These are phyloP conservation scores for Blastomyces gilchristii DNA, from an alignment of 2,329 filamentous ascomycete genomes.

Conservation along the genomic window DNA sequence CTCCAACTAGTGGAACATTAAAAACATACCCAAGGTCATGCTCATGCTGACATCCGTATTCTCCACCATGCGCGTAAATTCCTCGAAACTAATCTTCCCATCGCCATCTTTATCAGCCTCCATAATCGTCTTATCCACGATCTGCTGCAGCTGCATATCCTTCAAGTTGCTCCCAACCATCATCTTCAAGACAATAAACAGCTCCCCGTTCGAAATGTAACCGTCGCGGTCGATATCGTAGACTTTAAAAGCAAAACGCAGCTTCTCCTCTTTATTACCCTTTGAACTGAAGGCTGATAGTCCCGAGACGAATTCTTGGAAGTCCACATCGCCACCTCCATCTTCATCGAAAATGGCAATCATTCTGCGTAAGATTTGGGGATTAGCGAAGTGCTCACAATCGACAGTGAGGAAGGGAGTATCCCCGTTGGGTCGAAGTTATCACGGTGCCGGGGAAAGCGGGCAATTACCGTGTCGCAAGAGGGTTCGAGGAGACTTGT, in stretches of 20 bases:
- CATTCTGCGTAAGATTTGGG: slow-evolving; percentile 52
- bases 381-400: neutral
- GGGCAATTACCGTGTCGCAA: slow-evolving; percentile 70
- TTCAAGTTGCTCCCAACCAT: slow-evolving; percentile 99
- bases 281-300: slow-evolving; percentile 93
- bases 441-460: neutral
- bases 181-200: slow-evolving; percentile 99
- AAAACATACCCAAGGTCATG: slow-evolving; percentile 52
- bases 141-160: slow-evolving; percentile 96
- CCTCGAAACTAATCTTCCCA: slow-evolving; percentile 97
- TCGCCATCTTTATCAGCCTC: slow-evolving; percentile 93
- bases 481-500: slow-evolving; percentile 93
- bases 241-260: slow-evolving; percentile 96
- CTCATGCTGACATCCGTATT: slow-evolving; percentile 66
- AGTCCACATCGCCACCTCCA: slow-evolving; percentile 93
- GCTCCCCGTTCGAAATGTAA: slow-evolving; percentile 96
- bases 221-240: slow-evolving; percentile 99
- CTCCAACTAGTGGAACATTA: neutral
- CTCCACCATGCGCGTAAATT: slow-evolving; percentile 98
- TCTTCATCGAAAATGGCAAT: slow-evolving; percentile 99
- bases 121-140: slow-evolving; percentile 99
- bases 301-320: slow-evolving; percentile 95
- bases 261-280: slow-evolving; percentile 98
- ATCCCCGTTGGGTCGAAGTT: neutral
- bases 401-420: neutral